These are phyloP conservation scores for Fraxinus albicans DNA, from an alignment of 305 asterid species.

Conservation along the genomic window DNA sequence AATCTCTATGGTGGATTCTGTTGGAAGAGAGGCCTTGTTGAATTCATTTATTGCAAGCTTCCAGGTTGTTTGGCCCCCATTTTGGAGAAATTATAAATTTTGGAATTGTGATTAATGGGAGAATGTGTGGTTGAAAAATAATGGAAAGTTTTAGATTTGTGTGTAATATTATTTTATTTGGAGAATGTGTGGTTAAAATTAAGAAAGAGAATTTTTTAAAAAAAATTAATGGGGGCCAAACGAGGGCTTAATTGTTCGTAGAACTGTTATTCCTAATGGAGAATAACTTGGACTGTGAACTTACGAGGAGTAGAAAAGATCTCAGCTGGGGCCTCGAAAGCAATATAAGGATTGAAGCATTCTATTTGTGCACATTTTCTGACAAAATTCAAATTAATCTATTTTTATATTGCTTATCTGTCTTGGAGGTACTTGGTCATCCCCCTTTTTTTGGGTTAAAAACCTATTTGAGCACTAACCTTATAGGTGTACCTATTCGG, in stretches of 20 bases:
- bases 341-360: neutral
- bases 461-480: too few relatives aligned
- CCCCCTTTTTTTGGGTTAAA: neutral
- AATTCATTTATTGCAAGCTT: neutral
- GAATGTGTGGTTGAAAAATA: too few relatives aligned
- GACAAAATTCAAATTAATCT: neutral
- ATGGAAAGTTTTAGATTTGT: too few relatives aligned
- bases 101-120: too few relatives aligned
- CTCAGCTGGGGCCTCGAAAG: neutral
- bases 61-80: too few relatives aligned
- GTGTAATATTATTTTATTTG: too few relatives aligned
- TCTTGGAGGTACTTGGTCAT: neutral
- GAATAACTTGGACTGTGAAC: neutral
- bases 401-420: neutral
- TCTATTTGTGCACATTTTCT: neutral
- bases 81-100: too few relatives aligned
- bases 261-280: neutral
- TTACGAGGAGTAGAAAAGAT: neutral
- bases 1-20: neutral
- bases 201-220: too few relatives aligned
- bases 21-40: neutral
- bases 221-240: too few relatives aligned
- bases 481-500: neutral
- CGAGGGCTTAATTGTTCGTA: neutral
- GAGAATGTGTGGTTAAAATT: too few relatives aligned